Conservation (phyloP, 345 rosid genomes). For the Eucalyptus brandiana region DNA sequence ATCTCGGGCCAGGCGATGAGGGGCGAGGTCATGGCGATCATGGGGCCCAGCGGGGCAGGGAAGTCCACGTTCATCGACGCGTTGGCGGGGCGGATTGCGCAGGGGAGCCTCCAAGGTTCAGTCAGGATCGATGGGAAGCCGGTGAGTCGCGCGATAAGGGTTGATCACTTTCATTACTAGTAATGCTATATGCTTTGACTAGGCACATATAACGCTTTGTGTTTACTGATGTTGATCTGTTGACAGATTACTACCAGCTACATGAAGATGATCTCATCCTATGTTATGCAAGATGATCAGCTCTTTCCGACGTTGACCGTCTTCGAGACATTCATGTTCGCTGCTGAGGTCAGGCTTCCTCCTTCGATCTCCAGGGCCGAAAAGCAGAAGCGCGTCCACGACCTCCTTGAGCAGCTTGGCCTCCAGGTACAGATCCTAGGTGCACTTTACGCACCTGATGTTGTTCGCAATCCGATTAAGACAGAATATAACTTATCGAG, state of each 20-base stretch:
- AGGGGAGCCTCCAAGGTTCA: slow-evolving; percentile 69
- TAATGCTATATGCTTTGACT: not conserved
- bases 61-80: slow-evolving; percentile 91
- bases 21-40: slow-evolving; percentile 73
- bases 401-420: slow-evolving; percentile 67
- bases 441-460: not conserved
- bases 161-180: not conserved
- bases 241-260: slow-evolving; percentile 50
- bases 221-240: not conserved
- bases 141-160: slow-evolving; percentile 2
- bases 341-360: slow-evolving; percentile 80
- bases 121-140: slow-evolving; percentile 58
- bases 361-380: slow-evolving; percentile 50
- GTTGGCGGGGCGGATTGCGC: slow-evolving; percentile 61
- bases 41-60: slow-evolving; percentile 90
- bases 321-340: slow-evolving; percentile 71
- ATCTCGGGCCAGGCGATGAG: slow-evolving; percentile 61
- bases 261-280: slow-evolving; percentile 76
- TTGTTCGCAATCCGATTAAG: not conserved
- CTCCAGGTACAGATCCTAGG: slow-evolving; percentile 20
- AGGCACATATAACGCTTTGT: not conserved
- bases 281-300: slow-evolving; percentile 92
- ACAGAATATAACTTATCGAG: not conserved
- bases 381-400: slow-evolving; percentile 55
- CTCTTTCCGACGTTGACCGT: slow-evolving; percentile 75